Base-by-base conservation (phyloP, 2,329 filamentous ascomycete genomes). In the Chlorencoelia australis region DNA sequence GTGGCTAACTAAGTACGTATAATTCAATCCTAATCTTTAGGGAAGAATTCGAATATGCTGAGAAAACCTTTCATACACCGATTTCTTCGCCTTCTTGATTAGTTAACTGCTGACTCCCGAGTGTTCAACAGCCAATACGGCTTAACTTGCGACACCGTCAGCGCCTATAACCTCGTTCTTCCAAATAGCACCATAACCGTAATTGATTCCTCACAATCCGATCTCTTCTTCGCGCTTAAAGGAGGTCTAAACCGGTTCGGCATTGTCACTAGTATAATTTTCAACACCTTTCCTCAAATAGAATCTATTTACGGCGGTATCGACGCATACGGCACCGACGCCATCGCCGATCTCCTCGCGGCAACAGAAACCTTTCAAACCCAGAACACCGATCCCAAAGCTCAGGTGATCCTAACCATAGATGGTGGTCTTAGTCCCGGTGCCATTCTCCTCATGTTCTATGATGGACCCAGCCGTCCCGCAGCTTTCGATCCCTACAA, bases 81-180 rank as follows among this genome's bases (percentile, higher is more conserved):
- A n/a, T n/a, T n/a, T n/a, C n/a, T n/a, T n/a, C n/a, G n/a, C n/a
- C n/a, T n/a, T n/a, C n/a, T n/a, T n/a, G n/a, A n/a, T n/a, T n/a
- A n/a, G n/a, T n/a, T n/a, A n/a, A n/a, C n/a, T n/a, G n/a, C n/a
- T n/a, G n/a, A n/a, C n/a, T n/a, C n/a, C n/a, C n/a, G n/a, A n/a
- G n/a, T n/a, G n/a, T n/a, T n/a, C n/a, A n/a, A n/a, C n/a, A n/a
- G n/a, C 15, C 43, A 42, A 50, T 34, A 53, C n/a, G 43, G 51
- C 4, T 37, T 62, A 8, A 59, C 61, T 4, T 56, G 53, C 33
- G 57, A 64, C 11, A 59, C 56, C 2, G 26, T 46, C n/a, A 15
- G 32, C 11, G 37, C 45, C 16, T 42, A 27, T 25, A 46, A 40
- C 14, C 47, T 51, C 4, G 51, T 58, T 14, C 43, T 46, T 9